A percentile compares a stretch with the other conserved stretches of the same genome.
These are phyloP conservation scores for Acacia pycnantha DNA, from an alignment of 331 rosid genomes.

Conservation along the genomic window DNA sequence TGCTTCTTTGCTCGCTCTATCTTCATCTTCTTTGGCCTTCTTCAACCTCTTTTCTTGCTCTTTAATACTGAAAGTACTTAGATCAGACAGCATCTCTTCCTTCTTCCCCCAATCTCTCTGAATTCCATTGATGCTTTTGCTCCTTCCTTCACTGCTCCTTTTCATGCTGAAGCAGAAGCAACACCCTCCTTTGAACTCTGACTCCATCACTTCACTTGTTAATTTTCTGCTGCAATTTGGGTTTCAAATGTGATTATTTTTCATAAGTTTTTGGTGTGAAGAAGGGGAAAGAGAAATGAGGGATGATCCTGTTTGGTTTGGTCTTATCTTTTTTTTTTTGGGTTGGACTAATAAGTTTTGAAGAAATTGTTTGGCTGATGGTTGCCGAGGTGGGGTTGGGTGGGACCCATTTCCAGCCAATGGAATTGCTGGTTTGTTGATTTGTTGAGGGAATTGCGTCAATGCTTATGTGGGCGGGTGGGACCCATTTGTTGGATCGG, in stretches of 20 bases:
- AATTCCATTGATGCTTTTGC: background rate
- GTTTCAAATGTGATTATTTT: background rate
- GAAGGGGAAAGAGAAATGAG: background rate
- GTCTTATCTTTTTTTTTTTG: background rate
- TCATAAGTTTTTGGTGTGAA: background rate
- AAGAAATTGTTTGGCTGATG: background rate
- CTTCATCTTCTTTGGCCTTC: background rate
- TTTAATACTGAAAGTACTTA: background rate
- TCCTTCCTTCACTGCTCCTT: background rate
- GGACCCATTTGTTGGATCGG: background rate
- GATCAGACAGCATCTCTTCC: background rate
- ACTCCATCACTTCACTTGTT: background rate
- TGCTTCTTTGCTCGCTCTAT: background rate
- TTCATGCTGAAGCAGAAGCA: background rate
- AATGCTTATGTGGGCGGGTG: background rate
- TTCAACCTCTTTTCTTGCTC: background rate
- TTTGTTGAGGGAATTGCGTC: background rate
- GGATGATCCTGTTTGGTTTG: background rate
- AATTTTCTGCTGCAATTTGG: background rate
- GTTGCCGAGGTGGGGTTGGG: background rate
- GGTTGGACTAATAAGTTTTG: background rate
- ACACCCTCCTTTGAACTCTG: background rate
- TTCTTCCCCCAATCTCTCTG: background rate
- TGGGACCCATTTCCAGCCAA: background rate
- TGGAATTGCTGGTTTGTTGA: background rate